Conservation (phyloP, 2,329 filamentous ascomycete genomes). For the Ramularia collo-cygni region DNA sequence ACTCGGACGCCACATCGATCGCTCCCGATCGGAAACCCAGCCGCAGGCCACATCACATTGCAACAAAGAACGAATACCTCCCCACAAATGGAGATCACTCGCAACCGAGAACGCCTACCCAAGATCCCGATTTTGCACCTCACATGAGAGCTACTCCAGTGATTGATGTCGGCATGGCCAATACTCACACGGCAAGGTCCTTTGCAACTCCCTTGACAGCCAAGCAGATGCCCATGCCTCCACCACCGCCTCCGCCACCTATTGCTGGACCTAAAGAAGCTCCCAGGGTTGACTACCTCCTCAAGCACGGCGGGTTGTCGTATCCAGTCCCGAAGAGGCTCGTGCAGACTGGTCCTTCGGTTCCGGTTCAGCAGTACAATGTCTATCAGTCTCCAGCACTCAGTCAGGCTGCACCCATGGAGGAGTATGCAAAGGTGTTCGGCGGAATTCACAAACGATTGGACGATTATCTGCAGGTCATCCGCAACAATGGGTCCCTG, state of each 20-base stretch:
- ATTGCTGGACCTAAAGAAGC: conserved; percentile 57
- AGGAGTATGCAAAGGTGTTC: conserved; percentile 54
- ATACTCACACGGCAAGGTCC: conserved; percentile 37
- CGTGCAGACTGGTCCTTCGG: conserved; percentile 53
- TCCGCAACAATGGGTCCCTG: conserved; percentile 77
- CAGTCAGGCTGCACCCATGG: conserved; percentile 28
- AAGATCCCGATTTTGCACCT: conserved; percentile 25
- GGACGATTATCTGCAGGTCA: conserved; percentile 76
- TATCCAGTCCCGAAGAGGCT: conserved; percentile 67
- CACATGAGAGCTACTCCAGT: conserved; percentile 32
- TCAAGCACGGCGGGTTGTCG: conserved; percentile 78
- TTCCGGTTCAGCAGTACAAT: conserved; percentile 53
- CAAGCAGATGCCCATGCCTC: conserved; percentile 27
- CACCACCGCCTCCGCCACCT: conserved; percentile 71
- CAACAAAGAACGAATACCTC: conserved; percentile 33
- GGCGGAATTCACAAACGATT: conserved; percentile 75
- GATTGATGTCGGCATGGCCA: conserved; percentile 38
- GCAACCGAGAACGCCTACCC: conserved; percentile 40
- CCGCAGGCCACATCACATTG: conserved; percentile 14
- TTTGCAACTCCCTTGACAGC: conserved; percentile 24
- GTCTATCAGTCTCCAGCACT: conserved; percentile 49
- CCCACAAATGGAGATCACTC: conserved; percentile 38
- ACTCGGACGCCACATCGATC: conserved; percentile 43
- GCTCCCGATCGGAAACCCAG: conserved; percentile 34
- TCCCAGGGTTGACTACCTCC: conserved; percentile 83